These are phyloP conservation scores for Peronosclerospora sorghi DNA, from an alignment of 352 stramenopile genomes.

Conservation along the genomic window DNA sequence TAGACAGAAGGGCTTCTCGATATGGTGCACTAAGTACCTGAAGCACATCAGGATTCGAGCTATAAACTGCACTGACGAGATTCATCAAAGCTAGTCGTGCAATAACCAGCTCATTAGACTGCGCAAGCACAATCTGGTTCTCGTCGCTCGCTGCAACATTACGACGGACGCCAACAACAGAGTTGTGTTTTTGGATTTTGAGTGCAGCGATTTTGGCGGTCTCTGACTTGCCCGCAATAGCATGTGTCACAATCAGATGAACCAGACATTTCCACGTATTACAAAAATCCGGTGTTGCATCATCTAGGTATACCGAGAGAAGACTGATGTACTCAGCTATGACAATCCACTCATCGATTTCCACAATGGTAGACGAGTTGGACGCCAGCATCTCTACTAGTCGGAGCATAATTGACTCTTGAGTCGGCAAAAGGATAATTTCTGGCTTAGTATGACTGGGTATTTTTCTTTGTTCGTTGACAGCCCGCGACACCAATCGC, in stretches of 20 bases:
- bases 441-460: constrained; percentile 1
- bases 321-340: constrained; percentile 27
- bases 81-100: constrained; percentile 35
- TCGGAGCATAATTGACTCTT: constrained; percentile 18
- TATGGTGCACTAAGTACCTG: constrained; percentile 41
- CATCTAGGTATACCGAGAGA: constrained; percentile 16
- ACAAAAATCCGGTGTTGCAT: constrained; percentile 18
- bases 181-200: constrained; percentile 39
- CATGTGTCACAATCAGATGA: constrained; percentile 40
- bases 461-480: constrained; percentile 9
- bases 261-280: constrained; percentile 43
- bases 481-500: constrained; percentile 7
- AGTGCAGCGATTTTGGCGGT: constrained; percentile 33
- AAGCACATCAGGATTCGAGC: constrained; percentile 28
- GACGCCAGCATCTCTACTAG: constrained; percentile 23
- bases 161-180: constrained; percentile 18
- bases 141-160: constrained; percentile 23
- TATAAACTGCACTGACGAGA: constrained; percentile 32
- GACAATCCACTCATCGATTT: constrained; percentile 30
- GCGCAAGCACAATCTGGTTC: constrained; percentile 28
- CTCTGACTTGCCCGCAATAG: constrained; percentile 51
- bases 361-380: constrained; percentile 23
- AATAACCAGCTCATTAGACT: constrained; percentile 27
- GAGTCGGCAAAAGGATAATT: constrained; percentile 20
- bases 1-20: constrained; percentile 54